Conservation (phyloP, 495 filamentous ascomycete genomes). For the Achaetomiella virescens region DNA sequence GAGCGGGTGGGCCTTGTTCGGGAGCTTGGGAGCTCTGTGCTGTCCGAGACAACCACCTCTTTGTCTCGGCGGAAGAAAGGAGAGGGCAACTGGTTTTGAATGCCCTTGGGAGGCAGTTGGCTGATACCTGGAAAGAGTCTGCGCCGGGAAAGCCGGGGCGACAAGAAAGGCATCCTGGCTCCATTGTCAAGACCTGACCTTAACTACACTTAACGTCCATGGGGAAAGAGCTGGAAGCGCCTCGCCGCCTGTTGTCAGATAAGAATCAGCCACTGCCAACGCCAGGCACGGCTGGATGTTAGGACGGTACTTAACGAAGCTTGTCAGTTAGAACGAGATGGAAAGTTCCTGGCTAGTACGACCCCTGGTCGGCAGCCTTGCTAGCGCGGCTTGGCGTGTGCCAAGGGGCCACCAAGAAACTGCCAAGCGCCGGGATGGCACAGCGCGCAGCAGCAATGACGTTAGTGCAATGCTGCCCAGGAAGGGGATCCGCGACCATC, state of each 20-base stretch:
- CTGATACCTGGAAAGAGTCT: no score
- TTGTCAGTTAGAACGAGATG: not conserved
- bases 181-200: no score
- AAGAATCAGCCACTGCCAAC: not conserved
- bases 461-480: no score
- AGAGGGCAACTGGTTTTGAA: no score
- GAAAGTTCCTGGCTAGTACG: not conserved
- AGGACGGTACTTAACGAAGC: not conserved
- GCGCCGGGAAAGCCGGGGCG: no score
- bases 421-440: conserved; percentile 1
- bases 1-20: not conserved
- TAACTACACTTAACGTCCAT: no score
- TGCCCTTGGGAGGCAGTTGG: no score
- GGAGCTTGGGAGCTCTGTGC: not conserved
- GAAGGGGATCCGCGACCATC: no score
- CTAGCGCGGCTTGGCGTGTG: not conserved
- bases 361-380: not conserved
- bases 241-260: no score
- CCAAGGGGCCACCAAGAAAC: not conserved
- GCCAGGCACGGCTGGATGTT: not conserved
- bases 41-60: not conserved
- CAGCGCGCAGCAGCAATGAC: conserved; percentile 1
- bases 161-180: no score
- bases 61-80: not conserved
- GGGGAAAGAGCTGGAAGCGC: no score